Evolutionary conservation across 495 filamentous ascomycete species (phyloP), one percentile per base, ranked within the genome.

Genomic region (Tetracladium setigerum): DNA sequence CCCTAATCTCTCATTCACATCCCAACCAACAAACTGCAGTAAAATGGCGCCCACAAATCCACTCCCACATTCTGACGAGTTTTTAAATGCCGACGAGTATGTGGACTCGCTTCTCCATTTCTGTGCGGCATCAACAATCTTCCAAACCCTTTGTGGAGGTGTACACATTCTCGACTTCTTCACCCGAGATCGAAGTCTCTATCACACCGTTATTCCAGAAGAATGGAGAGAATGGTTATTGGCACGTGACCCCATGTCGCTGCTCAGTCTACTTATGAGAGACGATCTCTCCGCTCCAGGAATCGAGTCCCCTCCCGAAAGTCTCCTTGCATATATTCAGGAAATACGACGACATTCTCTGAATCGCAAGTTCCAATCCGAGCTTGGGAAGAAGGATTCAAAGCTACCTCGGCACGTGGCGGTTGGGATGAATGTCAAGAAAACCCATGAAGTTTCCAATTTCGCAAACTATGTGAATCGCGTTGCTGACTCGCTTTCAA

Each of bases 81-180:
- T 83, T 65, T 55, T 66, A 30, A 64, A 69, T 53, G 64, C 73
- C 1, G 84, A 95, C 27, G 69, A 73, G 19, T 97, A 95, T 59
- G 78, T 95, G 34, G 72, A 86, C 36, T 83, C 80, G 18, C 77
- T 96, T 9, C 72, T 97, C 15, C 51, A 73, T 40, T 95, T 97
- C 60, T 74, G 78, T 11, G 83, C 80, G 7, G 80, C 80, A 16
- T 83, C 83, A 16, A 74, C 79, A 30, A 73, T 89, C n/a, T 89
- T 96, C 57, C 85, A 85, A 55, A 84, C 82, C 36, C 72, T 97
- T 41, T 95, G 89, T 60, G 94, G 92, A 43, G 89, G 90, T 30
- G 84, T 97, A 2, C 92, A 98, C 62, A 88, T 98, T 46, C 73
- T 96, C 40, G 92, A 97, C 58, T 97, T 98, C 66, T 84, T 95